Evolutionary conservation across 768 basidiomycete genomes (phyloP).

Genomic region (Asterophora parasitica): DNA sequence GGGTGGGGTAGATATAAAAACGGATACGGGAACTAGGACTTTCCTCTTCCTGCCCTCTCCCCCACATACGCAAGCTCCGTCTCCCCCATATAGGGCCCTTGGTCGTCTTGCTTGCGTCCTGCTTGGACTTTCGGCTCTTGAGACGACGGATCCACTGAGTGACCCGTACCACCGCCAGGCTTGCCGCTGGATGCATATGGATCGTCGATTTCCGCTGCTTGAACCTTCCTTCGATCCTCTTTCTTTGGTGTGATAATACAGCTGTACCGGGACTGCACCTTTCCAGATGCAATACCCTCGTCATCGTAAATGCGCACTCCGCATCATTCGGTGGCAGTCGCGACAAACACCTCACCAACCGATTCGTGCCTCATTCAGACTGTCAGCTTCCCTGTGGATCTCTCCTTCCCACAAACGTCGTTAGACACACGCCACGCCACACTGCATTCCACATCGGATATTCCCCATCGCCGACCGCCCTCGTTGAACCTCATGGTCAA

Average conservation of each 20-base stretch:
- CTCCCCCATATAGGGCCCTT: too few species aligned
- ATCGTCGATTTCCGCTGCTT: too few species aligned
- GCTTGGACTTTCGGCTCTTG: not conserved
- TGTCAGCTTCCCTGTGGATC: not conserved
- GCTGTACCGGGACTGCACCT: too few species aligned
- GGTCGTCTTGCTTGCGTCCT: too few species aligned
- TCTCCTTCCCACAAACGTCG: constrained; percentile 6
- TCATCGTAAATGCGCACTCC: too few species aligned
- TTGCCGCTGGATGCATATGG: not conserved
- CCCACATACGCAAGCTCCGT: too few species aligned
- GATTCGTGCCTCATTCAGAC: too few species aligned
- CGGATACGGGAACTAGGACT: constrained; percentile 2
- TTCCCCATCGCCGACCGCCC: not conserved
- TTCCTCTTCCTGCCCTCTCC: not conserved
- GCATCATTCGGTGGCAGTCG: too few species aligned
- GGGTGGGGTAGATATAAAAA: constrained; percentile 10
- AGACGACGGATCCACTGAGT: not conserved
- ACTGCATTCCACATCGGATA: constrained; percentile 6
- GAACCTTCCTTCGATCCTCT: not conserved
- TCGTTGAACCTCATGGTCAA: not conserved
- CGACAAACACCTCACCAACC: too few species aligned
- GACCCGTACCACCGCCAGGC: too few species aligned
- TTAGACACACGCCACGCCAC: not conserved
- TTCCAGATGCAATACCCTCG: too few species aligned
- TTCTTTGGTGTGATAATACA: too few species aligned